Base-by-base conservation (phyloP, 2,329 filamentous ascomycete genomes). In the Verticillium dahliae region DNA sequence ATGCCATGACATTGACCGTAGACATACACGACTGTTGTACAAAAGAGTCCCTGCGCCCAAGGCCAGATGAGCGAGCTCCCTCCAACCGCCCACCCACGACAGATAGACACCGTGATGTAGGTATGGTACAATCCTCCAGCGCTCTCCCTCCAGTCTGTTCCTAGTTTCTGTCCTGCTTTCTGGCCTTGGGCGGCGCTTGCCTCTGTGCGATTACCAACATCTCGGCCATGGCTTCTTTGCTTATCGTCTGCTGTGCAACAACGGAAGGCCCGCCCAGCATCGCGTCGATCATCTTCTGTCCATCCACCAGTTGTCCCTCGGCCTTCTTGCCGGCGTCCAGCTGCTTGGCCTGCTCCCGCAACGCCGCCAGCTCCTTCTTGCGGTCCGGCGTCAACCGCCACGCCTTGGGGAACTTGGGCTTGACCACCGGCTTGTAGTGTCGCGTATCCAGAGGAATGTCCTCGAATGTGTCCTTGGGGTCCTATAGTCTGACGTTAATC, bases 391-490 rank as follows among this genome's bases (percentile, higher is more conserved):
- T 93, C 81, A 99, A 77, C 62, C 83, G 85, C 95, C 95, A 99
- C 67, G 87, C 85, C 68, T 86, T 82, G 2, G 95, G 95, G 75
- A 97, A 98, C 66, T 80, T 82, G 60, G 85, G 81, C 72, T 85
- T 85, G 52, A 74, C 74, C 79, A 89, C 90, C 65, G 84, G 81
- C 70, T 84, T 88, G 79, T 94, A 88, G 75, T 98, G 94, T 69
- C 95, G 84, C 63, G 91, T 88, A 72, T 99, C 93, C 57, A 98
- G 83, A 2, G 95, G 94, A 35, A 99, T 78, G 73, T 99, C 95
- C 66, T 88, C 88, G 70, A 98, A 97, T 11, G 85, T 90, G 68
- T 99, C 94, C 41, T 78, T 84, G 31, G 83, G 80, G 71, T 97
- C 89, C 80, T 87, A 72, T 60, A 5, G 60, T 62, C 39, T 31